phyloP scores from a whole-genome alignment of 2,329 filamentous ascomycete genomes.

The Aspergillus neotritici region DNA sequence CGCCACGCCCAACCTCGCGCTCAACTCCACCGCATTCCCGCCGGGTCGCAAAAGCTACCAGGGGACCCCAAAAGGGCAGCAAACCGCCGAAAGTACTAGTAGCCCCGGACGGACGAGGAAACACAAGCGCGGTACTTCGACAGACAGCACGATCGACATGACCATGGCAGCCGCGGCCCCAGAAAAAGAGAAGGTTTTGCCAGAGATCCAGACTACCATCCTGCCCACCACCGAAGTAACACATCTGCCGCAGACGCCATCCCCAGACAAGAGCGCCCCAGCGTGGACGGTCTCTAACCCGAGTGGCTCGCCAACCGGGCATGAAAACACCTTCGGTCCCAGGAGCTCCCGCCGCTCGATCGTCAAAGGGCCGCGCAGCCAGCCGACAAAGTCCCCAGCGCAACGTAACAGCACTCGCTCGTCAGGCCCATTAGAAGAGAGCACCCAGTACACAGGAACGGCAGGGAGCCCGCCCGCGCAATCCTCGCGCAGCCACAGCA shows the following conservation, averaged over 20 bases:
- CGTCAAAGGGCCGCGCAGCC: constrained; percentile 31
- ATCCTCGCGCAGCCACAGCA: constrained; percentile 7
- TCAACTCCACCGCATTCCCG: constrained; percentile 15
- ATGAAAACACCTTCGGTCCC: constrained; percentile 20
- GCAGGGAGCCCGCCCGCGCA: constrained; percentile 7
- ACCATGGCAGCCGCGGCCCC: not conserved
- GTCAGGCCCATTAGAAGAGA: constrained; percentile 13
- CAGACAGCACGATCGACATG: constrained; percentile 9
- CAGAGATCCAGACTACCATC: constrained; percentile 23
- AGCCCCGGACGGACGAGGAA: constrained; percentile 23
- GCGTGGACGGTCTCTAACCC: constrained; percentile 23
- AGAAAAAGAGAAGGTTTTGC: constrained; percentile 19
- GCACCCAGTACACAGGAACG: constrained; percentile 5
- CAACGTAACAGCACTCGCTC: constrained; percentile 18
- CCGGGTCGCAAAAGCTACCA: constrained; percentile 13
- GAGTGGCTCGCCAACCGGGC: constrained; percentile 17
- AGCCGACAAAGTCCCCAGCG: constrained; percentile 16
- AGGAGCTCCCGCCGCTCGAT: constrained; percentile 29
- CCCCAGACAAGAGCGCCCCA: constrained; percentile 23
- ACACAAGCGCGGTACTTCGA: constrained; percentile 12
- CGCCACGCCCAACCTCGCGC: constrained; percentile 10
- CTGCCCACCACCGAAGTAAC: constrained; percentile 12
- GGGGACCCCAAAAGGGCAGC: not conserved
- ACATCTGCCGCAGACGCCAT: constrained; percentile 24
- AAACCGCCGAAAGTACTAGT: not conserved